Evolutionary conservation across 1,284 basidiomycete species (phyloP).

Genomic region (Melampsora medusae): DNA sequence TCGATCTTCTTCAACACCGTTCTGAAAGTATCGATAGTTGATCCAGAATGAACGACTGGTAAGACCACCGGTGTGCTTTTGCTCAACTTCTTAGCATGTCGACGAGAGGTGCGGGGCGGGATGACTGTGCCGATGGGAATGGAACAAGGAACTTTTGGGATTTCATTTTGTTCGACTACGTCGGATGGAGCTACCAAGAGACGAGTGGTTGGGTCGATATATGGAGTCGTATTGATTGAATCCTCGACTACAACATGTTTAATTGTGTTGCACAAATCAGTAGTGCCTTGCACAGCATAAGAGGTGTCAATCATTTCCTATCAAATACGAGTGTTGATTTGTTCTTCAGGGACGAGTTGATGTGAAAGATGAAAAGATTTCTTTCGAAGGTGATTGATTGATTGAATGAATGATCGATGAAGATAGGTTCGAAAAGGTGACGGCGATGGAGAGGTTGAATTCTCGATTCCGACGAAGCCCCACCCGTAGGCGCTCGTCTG

Average conservation of each 20-base stretch:
- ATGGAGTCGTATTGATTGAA: too few relatives aligned
- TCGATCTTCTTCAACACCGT: constrained; percentile 50
- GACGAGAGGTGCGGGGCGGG: constrained; percentile 27
- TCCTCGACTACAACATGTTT: too few relatives aligned
- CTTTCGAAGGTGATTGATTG: neutral
- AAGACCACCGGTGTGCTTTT: constrained; percentile 1
- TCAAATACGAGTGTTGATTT: neutral
- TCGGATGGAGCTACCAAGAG: too few relatives aligned
- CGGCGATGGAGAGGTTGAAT: constrained; percentile 13
- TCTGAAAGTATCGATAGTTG: constrained; percentile 28
- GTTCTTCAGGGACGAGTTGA: neutral
- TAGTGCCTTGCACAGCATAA: constrained; percentile 10
- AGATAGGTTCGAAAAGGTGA: neutral
- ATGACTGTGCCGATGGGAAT: neutral
- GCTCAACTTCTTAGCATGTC: constrained; percentile 7
- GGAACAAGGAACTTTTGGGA: too few relatives aligned
- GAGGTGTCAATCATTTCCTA: constrained; percentile 4
- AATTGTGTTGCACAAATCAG: neutral
- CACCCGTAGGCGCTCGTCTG: constrained; percentile 42
- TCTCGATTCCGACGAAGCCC: constrained; percentile 42
- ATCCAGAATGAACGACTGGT: constrained; percentile 22
- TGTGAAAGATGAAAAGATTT: too few relatives aligned
- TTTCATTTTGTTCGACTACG: too few relatives aligned
- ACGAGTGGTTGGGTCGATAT: too few relatives aligned
- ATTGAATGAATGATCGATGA: neutral